These are phyloP conservation scores for Trichosporon asahii DNA, from an alignment of 1,284 basidiomycete genomes.

Conservation along the genomic window DNA sequence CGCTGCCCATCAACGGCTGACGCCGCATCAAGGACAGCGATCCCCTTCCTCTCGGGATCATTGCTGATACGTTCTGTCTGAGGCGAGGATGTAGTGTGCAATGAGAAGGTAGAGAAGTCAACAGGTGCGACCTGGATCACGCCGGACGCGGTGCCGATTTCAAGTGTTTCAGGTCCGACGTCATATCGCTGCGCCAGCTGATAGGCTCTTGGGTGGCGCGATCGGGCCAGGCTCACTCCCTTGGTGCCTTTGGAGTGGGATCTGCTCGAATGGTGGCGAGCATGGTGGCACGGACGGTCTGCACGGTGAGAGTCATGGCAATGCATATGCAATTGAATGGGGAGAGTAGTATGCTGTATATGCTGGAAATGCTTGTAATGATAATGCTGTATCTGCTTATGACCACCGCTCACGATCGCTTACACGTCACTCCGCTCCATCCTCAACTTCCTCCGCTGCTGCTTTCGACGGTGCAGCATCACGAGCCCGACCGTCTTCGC, in stretches of 20 bases:
- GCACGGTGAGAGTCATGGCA: neutral
- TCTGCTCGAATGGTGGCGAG: neutral
- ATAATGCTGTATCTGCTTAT: neutral
- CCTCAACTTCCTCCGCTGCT: neutral
- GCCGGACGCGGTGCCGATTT: neutral
- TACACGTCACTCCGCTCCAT: neutral
- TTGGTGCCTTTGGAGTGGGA: neutral
- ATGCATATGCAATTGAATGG: slow-evolving; percentile 23
- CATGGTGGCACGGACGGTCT: neutral
- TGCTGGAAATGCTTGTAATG: neutral
- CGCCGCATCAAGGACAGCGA: neutral
- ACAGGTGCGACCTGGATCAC: neutral
- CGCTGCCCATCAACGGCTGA: neutral
- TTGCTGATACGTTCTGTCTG: neutral
- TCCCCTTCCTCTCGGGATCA: slow-evolving; percentile 3
- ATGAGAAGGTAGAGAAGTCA: neutral
- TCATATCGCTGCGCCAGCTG: neutral
- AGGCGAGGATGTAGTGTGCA: neutral
- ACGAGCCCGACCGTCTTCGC: slow-evolving; percentile 36
- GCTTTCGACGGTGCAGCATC: slow-evolving; percentile 42
- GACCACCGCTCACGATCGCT: neutral
- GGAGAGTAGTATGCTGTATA: slow-evolving; percentile 5
- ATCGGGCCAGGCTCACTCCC: neutral
- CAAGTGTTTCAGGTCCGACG: neutral
- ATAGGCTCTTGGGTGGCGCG: neutral